Conservation (phyloP, 495 filamentous ascomycete genomes). For the Neurospora sp. region DNA sequence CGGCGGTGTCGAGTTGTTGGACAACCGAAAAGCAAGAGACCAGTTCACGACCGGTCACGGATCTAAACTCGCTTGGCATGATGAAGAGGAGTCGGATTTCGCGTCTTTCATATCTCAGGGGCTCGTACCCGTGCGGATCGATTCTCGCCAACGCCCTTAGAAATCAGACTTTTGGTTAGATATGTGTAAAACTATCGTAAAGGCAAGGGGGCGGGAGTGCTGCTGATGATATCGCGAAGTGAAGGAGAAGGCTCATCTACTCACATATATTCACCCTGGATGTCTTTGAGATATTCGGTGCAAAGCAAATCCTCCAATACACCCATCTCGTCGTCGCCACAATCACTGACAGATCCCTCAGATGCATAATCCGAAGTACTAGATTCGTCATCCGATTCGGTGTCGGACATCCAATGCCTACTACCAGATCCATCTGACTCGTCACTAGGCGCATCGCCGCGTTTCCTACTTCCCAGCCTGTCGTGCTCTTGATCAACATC, state of each 20-base stretch:
- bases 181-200: too few species aligned
- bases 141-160: background rate
- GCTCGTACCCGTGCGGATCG: background rate
- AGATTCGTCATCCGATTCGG: background rate
- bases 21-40: background rate
- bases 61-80: background rate
- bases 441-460: background rate
- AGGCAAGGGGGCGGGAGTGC: too few species aligned
- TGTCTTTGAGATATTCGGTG: background rate
- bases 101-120: background rate
- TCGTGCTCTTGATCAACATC: background rate
- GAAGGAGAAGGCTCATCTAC: too few species aligned
- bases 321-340: background rate
- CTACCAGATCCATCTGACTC: background rate
- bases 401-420: background rate
- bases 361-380: background rate
- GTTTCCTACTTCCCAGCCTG: background rate
- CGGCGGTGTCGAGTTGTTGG: background rate
- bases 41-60: background rate
- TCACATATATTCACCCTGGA: background rate
- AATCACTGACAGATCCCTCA: background rate
- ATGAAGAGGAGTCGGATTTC: background rate
- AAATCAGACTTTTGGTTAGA: too few species aligned
- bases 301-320: too few species aligned
- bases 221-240: too few species aligned